These are phyloP conservation scores for Botrytis pseudocinerea DNA, from an alignment of 2,329 filamentous ascomycete genomes.

Conservation along the genomic window DNA sequence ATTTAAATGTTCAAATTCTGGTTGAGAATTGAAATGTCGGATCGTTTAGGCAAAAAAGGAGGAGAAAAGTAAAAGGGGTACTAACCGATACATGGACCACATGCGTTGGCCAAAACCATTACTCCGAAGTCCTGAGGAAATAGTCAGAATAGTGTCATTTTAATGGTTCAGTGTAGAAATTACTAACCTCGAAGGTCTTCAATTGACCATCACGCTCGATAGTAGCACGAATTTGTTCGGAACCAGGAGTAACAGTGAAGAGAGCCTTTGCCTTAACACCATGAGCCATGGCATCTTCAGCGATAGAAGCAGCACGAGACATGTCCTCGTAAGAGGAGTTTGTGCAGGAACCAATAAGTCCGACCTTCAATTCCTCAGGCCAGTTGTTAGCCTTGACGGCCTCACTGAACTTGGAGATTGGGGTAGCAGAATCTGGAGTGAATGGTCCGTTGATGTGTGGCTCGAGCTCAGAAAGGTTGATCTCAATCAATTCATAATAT, in stretches of 20 bases:
- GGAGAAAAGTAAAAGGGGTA: slow-evolving; percentile 13
- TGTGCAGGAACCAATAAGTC: slow-evolving; percentile 97
- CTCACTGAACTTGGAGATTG: slow-evolving; percentile 95
- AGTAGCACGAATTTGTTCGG: slow-evolving; percentile 93
- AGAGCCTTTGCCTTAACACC: slow-evolving; percentile 90
- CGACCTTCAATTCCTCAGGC: slow-evolving; percentile 95
- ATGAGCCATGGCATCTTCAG: slow-evolving; percentile 84
- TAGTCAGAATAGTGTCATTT: not conserved
- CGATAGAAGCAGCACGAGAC: slow-evolving; percentile 89
- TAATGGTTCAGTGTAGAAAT: not conserved
- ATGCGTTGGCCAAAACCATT: slow-evolving; percentile 92
- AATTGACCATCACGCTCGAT: slow-evolving; percentile 81
- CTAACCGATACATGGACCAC: slow-evolving; percentile 79
- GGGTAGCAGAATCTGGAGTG: slow-evolving; percentile 95
- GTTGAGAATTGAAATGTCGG: not conserved
- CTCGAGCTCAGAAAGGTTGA: slow-evolving; percentile 93
- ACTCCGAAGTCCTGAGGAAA: slow-evolving; percentile 72
- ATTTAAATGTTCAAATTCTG: not conserved
- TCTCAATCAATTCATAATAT: slow-evolving; percentile 94
- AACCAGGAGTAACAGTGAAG: slow-evolving; percentile 95
- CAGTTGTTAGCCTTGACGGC: slow-evolving; percentile 92
- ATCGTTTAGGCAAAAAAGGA: not conserved
- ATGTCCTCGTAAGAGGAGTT: slow-evolving; percentile 88
- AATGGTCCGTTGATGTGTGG: slow-evolving; percentile 99
- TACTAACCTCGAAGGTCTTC: slow-evolving; percentile 72